Percentiles rank a stretch among this genome's conserved stretches.
phyloP scores from a whole-genome alignment of 148 eudicot species.

The Rhododendron kiyosumense region DNA sequence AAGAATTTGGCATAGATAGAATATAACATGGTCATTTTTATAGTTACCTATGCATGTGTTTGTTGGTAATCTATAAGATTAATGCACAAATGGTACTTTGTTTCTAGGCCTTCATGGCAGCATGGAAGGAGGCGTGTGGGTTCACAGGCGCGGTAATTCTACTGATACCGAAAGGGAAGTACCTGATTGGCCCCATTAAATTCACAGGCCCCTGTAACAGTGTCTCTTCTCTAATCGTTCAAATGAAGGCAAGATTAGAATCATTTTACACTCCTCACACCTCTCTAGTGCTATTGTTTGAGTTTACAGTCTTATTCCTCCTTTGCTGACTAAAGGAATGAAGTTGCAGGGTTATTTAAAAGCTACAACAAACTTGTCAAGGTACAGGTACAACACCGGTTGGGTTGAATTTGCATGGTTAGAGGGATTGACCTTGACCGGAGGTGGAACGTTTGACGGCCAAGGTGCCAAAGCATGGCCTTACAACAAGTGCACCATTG shows the following conservation, averaged over 20 bases:
- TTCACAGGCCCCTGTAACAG: background rate
- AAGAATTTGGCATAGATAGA: background rate
- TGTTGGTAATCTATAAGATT: background rate
- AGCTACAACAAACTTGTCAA: constrained; percentile 45
- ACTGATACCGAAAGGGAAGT: constrained; percentile 5
- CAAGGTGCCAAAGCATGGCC: constrained; percentile 55
- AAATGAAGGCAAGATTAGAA: constrained; percentile 1
- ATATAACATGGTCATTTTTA: background rate
- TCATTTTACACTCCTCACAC: background rate
- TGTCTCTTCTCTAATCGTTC: background rate
- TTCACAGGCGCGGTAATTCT: background rate
- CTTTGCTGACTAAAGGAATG: constrained; percentile 2
- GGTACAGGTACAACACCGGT: constrained; percentile 24
- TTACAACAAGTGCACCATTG: constrained; percentile 30
- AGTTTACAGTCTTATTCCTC: background rate
- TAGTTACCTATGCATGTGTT: background rate
- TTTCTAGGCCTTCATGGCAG: constrained; percentile 4
- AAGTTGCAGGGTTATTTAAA: constrained; percentile 35
- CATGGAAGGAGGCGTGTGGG: constrained; percentile 10
- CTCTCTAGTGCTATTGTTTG: background rate
- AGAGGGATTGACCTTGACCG: constrained; percentile 34
- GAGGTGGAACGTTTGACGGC: constrained; percentile 54
- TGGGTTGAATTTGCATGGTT: constrained; percentile 52
- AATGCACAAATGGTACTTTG: background rate
- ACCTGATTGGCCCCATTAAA: constrained; percentile 10